These are phyloP conservation scores for Coemansia sp. DNA, from an alignment of 192 early-diverging fungal genomes.

Conservation along the genomic window DNA sequence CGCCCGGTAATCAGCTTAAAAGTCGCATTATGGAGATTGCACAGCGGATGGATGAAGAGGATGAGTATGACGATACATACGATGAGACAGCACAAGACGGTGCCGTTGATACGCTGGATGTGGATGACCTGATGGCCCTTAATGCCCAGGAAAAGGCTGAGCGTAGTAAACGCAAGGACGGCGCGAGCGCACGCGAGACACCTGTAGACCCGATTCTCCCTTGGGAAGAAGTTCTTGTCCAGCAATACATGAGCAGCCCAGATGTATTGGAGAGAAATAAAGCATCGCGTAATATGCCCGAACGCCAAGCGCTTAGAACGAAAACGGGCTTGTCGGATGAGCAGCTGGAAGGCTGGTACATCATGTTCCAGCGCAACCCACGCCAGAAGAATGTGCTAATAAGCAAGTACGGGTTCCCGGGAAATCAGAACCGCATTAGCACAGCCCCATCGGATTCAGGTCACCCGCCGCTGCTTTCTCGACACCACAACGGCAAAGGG, in stretches of 20 bases:
- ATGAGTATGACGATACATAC: constrained; percentile 94
- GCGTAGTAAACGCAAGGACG: constrained; percentile 3
- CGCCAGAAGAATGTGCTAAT: constrained; percentile 61
- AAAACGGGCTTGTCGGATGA: constrained; percentile 82
- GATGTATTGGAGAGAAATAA: constrained; percentile 66
- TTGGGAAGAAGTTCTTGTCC: constrained; percentile 67
- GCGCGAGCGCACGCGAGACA: not conserved
- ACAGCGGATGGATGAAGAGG: constrained; percentile 66
- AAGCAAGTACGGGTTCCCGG: constrained; percentile 62
- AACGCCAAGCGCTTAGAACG: constrained; percentile 62
- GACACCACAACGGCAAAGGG: not conserved
- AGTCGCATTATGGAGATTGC: constrained; percentile 48
- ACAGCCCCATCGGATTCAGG: not conserved
- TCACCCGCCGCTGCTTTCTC: not conserved
- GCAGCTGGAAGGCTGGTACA: constrained; percentile 91
- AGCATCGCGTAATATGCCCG: constrained; percentile 62
- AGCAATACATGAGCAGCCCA: constrained; percentile 59
- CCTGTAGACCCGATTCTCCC: constrained; percentile 60
- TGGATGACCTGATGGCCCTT: constrained; percentile 25
- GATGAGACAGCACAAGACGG: constrained; percentile 71
- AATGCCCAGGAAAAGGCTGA: not conserved
- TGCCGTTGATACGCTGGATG: constrained; percentile 63
- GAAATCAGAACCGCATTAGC: constrained; percentile 47
- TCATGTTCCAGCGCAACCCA: constrained; percentile 84
- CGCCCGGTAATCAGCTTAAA: constrained; percentile 30